phyloP scores from a whole-genome alignment of 352 stramenopile genomes.

The Globisporangium cederbergense region DNA sequence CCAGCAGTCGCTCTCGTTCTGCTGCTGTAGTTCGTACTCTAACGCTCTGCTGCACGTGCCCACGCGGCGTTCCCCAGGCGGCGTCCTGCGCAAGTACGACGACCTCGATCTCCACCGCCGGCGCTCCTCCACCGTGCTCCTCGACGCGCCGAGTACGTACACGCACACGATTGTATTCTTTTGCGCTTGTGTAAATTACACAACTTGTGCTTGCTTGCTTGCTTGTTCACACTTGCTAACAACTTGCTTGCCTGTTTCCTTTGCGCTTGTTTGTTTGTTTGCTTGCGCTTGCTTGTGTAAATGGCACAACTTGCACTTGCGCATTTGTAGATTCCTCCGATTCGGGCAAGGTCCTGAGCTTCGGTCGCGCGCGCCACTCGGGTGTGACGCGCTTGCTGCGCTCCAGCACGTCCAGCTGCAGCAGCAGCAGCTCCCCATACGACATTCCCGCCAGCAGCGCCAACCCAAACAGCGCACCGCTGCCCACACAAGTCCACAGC shows the following conservation, averaged over 20 bases:
- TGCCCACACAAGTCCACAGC: neutral
- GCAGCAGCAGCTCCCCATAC: slow-evolving; percentile 15
- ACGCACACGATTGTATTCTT: neutral
- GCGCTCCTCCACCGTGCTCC: slow-evolving; percentile 47
- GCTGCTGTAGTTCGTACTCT: slow-evolving; percentile 16
- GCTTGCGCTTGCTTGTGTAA: neutral
- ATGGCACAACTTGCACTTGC: neutral
- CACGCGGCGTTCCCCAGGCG: slow-evolving; percentile 19
- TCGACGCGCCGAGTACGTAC: slow-evolving; percentile 57
- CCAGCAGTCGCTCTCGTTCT: slow-evolving; percentile 18
- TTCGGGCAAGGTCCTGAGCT: slow-evolving; percentile 42
- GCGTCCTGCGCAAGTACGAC: slow-evolving; percentile 63
- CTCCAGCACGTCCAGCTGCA: slow-evolving; percentile 35
- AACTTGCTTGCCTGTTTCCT: neutral
- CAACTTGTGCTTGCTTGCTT: neutral
- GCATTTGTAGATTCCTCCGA: slow-evolving; percentile 36
- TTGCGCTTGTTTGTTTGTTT: neutral
- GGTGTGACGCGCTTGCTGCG: slow-evolving; percentile 60
- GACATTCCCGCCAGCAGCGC: slow-evolving; percentile 11
- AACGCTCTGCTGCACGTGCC: slow-evolving; percentile 14
- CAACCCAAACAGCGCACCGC: neutral
- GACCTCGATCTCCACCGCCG: slow-evolving; percentile 47
- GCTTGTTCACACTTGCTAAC: neutral
- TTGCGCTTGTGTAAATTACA: neutral
- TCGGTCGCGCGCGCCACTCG: slow-evolving; percentile 51